Percentiles rank a stretch among this genome's conserved stretches.
phyloP scores from a whole-genome alignment of 768 basidiomycete species.

The Leccinellum albellum region DNA sequence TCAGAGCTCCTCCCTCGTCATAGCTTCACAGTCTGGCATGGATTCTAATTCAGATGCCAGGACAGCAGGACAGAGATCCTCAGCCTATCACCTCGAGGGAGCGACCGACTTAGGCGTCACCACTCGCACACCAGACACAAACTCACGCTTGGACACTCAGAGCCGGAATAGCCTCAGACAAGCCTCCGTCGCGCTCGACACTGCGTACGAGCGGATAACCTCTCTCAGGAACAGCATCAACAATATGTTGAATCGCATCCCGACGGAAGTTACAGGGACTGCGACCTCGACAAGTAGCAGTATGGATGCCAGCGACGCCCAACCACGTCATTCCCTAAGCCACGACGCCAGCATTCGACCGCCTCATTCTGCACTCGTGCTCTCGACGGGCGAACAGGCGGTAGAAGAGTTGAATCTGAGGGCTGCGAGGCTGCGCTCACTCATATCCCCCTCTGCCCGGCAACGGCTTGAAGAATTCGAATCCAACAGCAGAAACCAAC shows the following conservation, averaged over 20 bases:
- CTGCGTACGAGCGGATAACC: constrained; percentile 52
- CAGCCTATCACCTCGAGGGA: constrained; percentile 10
- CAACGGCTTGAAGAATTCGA: constrained; percentile 34
- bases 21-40: constrained; percentile 15
- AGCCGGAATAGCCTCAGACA: constrained; percentile 42
- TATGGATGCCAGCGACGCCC: constrained; percentile 5
- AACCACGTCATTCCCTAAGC: constrained; percentile 6
- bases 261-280: constrained; percentile 29
- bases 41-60: constrained; percentile 13
- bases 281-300: constrained; percentile 1
- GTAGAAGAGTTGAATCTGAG: constrained; percentile 28
- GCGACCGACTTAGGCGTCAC: constrained; percentile 7
- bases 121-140: constrained; percentile 4
- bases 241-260: constrained; percentile 38
- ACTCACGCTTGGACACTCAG: constrained; percentile 13
- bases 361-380: constrained; percentile 29
- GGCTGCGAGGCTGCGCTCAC: constrained; percentile 27
- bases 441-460: constrained; percentile 28
- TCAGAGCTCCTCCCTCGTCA: neutral
- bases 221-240: constrained; percentile 51
- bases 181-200: constrained; percentile 52
- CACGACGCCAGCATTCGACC: constrained; percentile 28
- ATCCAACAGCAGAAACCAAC: constrained; percentile 5
- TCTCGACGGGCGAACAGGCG: constrained; percentile 22
- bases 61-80: constrained; percentile 8